Base-by-base conservation (phyloP, 805 yeast genomes). In the Saturnispora galanensis region DNA sequence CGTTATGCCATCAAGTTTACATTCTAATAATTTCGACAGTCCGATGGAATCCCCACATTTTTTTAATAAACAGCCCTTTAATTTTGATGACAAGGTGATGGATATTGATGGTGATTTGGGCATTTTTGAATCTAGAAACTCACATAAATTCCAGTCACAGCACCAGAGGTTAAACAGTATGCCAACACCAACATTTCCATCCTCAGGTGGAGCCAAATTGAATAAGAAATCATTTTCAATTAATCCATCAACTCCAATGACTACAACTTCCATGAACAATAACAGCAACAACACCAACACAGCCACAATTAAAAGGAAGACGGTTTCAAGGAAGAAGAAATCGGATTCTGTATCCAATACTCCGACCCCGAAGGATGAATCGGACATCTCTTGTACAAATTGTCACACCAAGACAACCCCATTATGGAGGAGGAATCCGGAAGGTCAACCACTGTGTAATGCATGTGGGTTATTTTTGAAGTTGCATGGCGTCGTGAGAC, bases 401-500 rank as follows among this genome's bases (percentile, higher is more conserved):
- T 90, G 98, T 63, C 81, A 83, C 56, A 90, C 98, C 0, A 78
- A 74, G 50, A 88, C 94, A 13, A 90, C 98, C 0, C 98, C 98
- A 1, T 63, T 90, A 13, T 90, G 98, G 98, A 70, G 98, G 54
- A 71, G 97, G 41, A 86, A 87, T 55, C 88, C 95, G 0, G 85
- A 84, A 47, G 97, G 97, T 2, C 82, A 85, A 56, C 94, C 96
- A 0, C 67, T 90, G 47, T 90, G 97, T 66, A 90, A 90, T 62
- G 97, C 98, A 0, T 90, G 98, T 67, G 98, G 97, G 0, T 68
- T 90, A 48, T 90, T 90, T 55, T 73, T 85, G 56, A 90, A 90
- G 62, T 68, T 90, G 18, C 97, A 90, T 57, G 97, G 97, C n/a
- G 90, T 87, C 3, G 94, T 86, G 50, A 70, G 97, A 47, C 98